Conservation (phyloP, 2,329 filamentous ascomycete genomes). For the Fusarium beomiforme region DNA sequence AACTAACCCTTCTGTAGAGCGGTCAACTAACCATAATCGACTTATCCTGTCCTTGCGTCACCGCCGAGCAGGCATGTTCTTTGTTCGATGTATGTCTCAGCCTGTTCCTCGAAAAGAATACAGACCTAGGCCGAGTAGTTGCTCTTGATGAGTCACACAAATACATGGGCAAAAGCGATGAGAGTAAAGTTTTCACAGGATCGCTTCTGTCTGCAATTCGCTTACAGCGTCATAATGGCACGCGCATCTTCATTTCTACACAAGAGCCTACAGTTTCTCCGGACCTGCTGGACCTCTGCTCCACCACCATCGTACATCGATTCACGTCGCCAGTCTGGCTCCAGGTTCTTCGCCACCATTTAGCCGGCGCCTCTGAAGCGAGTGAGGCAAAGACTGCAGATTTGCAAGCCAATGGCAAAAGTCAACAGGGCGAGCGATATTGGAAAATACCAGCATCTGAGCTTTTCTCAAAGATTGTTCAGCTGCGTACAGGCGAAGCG, state of each 20-base stretch:
- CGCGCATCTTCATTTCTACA: not conserved
- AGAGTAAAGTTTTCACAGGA: not conserved
- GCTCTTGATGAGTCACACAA: conserved; percentile 1
- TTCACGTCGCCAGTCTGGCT: not conserved
- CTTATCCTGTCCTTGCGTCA: not conserved
- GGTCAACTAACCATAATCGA: not conserved
- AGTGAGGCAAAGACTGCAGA: not conserved
- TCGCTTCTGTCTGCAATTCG: not conserved
- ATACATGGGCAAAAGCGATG: not conserved
- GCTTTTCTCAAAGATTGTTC: not conserved
- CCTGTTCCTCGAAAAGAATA: not conserved
- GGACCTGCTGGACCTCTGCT: not conserved
- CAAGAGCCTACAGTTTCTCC: not conserved
- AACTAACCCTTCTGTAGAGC: not conserved
- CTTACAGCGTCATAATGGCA: not conserved
- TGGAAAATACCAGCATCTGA: not conserved
- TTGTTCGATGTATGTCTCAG: not conserved
- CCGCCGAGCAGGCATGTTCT: not conserved
- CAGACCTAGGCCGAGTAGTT: not conserved
- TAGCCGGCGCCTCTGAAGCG: not conserved
- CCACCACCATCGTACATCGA: not conserved
- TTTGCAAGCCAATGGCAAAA: not conserved
- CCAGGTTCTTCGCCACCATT: not conserved
- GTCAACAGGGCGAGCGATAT: not conserved
- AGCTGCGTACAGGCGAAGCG: not conserved